phyloP scores from a whole-genome alignment of 2,329 filamentous ascomycete genomes.

The Phyllosticta citribraziliensis region DNA sequence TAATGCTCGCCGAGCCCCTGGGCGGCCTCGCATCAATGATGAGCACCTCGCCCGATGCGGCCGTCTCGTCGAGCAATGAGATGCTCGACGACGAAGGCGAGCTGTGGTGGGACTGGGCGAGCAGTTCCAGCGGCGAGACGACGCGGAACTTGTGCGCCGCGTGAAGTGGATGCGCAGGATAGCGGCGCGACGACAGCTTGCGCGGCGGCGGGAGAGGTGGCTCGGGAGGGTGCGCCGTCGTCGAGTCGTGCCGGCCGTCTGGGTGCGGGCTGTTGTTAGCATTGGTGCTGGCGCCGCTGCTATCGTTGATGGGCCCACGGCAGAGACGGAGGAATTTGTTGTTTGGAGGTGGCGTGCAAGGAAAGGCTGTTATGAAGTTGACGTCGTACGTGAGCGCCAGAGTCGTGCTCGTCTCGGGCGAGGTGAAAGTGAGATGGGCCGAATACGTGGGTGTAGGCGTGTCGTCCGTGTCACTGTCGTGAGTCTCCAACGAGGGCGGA shows the following conservation, averaged over 20 bases:
- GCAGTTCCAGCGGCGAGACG: constrained; percentile 1
- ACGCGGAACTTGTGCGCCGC: constrained; percentile 27
- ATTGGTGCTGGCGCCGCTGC: constrained; percentile 22
- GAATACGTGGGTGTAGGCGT: constrained; percentile 16
- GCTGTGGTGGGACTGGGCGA: constrained; percentile 1
- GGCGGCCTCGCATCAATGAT: constrained; percentile 39
- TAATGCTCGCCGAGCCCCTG: not conserved
- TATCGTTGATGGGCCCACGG: constrained; percentile 26
- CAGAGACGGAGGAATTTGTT: constrained; percentile 16
- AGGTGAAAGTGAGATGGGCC: constrained; percentile 26
- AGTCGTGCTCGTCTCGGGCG: constrained; percentile 12
- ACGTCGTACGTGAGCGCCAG: constrained; percentile 40
- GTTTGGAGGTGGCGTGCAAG: constrained; percentile 33
- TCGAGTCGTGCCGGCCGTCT: constrained; percentile 2
- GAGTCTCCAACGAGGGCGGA: not conserved
- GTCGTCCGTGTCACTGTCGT: constrained; percentile 8
- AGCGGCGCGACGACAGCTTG: constrained; percentile 12
- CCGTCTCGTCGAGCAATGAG: constrained; percentile 12
- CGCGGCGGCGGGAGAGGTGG: constrained; percentile 12
- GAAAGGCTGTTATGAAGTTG: constrained; percentile 45
- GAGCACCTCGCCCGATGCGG: constrained; percentile 18
- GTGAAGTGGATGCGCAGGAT: constrained; percentile 32
- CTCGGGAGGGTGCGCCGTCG: not conserved
- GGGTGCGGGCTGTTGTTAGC: constrained; percentile 13
- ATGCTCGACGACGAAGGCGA: constrained; percentile 13